These are phyloP conservation scores for Dorcoceras hygrometricum DNA, from an alignment of 257 asterid genomes.

Conservation along the genomic window DNA sequence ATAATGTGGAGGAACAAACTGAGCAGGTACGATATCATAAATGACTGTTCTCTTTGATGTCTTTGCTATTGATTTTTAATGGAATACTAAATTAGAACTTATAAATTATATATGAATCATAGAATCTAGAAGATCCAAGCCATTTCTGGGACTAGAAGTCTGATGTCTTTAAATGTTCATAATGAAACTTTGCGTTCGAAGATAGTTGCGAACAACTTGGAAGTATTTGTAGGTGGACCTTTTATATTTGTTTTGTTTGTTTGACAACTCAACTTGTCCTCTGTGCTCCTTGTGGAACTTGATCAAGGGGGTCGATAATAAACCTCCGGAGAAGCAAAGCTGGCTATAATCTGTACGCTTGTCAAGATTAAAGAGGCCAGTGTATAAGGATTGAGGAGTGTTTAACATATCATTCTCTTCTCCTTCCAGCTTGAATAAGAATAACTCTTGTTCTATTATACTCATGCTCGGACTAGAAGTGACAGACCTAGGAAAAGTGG, in stretches of 20 bases:
- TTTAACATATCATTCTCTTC: background rate
- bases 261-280: background rate
- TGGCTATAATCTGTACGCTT: background rate
- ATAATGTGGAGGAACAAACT: conserved; percentile 88
- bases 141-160: background rate
- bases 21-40: conserved; percentile 66
- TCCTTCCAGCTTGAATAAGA: no score
- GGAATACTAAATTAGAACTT: background rate
- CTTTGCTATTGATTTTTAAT: background rate
- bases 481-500: background rate
- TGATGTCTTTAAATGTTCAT: conserved; percentile 2
- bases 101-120: background rate
- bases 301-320: background rate
- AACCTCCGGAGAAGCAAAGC: background rate
- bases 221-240: conserved; percentile 2
- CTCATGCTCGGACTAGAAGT: background rate
- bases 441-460: no score
- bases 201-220: background rate
- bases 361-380: background rate
- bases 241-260: conserved; percentile 18
- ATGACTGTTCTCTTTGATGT: background rate
- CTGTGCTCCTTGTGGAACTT: background rate
- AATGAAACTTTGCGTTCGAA: conserved; percentile 3
- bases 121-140: background rate
- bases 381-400: background rate